A percentile compares a stretch with the other conserved stretches of the same genome.
Conservation (phyloP, 495 filamentous ascomycete genomes). For the Collariella sp. region DNA sequence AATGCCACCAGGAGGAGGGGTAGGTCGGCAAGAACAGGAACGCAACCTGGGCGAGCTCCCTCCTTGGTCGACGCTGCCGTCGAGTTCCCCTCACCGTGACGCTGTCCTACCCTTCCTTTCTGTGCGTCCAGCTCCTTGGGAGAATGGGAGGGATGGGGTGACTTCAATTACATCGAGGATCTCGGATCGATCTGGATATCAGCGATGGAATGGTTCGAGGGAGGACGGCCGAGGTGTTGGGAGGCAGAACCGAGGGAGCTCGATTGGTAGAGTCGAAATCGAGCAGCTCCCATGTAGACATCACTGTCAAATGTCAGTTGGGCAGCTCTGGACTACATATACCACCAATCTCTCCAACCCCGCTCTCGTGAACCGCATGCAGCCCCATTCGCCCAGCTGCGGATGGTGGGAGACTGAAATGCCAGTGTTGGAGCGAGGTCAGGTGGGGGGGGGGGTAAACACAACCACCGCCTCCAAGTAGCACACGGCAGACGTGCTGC, state of each 20-base stretch:
- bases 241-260: too few species aligned
- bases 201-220: too few species aligned
- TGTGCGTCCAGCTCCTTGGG: too few species aligned
- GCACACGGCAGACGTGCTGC: background rate
- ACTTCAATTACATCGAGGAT: too few species aligned
- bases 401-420: background rate
- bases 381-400: slow-evolving; percentile 1
- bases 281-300: too few species aligned
- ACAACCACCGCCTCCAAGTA: background rate
- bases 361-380: background rate
- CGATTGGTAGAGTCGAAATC: too few species aligned
- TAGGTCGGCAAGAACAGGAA: slow-evolving; percentile 12
- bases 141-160: too few species aligned
- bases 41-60: background rate
- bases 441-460: too few species aligned
- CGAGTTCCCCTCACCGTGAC: slow-evolving; percentile 1
- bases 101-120: background rate
- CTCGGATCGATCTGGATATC: too few species aligned
- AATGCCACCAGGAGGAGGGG: slow-evolving; percentile 1
- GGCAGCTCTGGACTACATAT: too few species aligned
- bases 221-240: too few species aligned
- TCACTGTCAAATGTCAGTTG: background rate
- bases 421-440: too few species aligned
- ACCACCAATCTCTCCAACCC: slow-evolving; percentile 1
- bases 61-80: background rate